Evolutionary conservation across 169 alveolate genomes (phyloP).

Genomic region (Amoebophrya sp.): DNA sequence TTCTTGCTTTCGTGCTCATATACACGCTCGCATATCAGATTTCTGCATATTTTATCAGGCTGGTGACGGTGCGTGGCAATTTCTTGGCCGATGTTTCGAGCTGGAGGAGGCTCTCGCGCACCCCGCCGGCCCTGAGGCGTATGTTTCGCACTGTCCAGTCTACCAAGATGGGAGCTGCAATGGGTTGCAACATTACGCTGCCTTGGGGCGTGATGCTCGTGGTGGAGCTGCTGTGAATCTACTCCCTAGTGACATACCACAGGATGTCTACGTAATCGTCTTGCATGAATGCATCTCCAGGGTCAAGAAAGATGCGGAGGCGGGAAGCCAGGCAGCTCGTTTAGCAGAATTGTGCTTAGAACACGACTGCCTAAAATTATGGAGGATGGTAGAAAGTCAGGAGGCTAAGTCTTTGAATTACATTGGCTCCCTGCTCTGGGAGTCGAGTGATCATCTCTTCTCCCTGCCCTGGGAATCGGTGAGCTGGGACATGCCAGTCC

Average conservation of each 20-base stretch:
- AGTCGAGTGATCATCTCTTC: too few relatives aligned
- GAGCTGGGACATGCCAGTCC: too few relatives aligned
- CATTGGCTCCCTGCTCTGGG: too few relatives aligned
- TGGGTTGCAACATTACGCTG: conserved; percentile 94
- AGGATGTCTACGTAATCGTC: conserved; percentile 88
- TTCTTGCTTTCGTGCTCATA: too few relatives aligned
- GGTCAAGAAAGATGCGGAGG: conserved; percentile 32
- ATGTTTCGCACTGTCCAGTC: conserved; percentile 70
- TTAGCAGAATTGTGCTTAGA: not conserved
- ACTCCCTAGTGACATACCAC: conserved; percentile 78
- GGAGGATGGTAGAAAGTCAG: not conserved
- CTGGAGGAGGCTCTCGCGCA: conserved; percentile 31
- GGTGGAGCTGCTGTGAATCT: conserved; percentile 90
- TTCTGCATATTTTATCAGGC: conserved; percentile 67
- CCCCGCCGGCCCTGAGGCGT: conserved; percentile 68
- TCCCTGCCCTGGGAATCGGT: too few relatives aligned
- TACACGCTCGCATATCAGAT: conserved; percentile 70
- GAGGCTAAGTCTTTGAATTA: conserved; percentile 6
- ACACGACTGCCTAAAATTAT: not conserved
- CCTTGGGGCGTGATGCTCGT: conserved; percentile 85
- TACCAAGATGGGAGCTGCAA: conserved; percentile 95
- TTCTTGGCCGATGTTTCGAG: conserved; percentile 65
- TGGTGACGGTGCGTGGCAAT: conserved; percentile 89
- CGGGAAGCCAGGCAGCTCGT: not conserved
- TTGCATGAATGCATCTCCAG: conserved; percentile 43